phyloP scores from a whole-genome alignment of 306 rosid species.

The Quercus rubra region DNA sequence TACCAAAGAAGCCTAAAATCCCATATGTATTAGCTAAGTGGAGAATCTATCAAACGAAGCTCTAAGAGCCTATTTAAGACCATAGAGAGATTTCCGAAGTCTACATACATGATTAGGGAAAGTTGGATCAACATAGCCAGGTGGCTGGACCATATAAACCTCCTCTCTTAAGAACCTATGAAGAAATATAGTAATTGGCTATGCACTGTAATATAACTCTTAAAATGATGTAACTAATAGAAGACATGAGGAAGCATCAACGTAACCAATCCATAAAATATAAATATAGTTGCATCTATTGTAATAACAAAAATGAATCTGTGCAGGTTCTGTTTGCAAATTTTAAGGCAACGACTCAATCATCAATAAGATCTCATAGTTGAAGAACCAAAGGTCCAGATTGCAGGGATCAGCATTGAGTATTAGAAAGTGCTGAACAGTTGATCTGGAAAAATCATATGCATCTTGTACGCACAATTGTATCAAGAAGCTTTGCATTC shows the following conservation, averaged over 20 bases:
- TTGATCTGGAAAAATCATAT: conserved; percentile 54
- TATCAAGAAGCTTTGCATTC: conserved; percentile 73
- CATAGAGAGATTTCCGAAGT: too few relatives aligned
- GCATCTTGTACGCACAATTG: conserved; percentile 61
- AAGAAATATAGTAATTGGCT: too few relatives aligned
- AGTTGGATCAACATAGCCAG: too few relatives aligned
- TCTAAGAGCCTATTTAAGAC: too few relatives aligned
- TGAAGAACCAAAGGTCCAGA: conserved; percentile 97
- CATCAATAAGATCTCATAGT: conserved; percentile 80
- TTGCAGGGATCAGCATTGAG: conserved; percentile 85
- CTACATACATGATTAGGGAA: too few relatives aligned
- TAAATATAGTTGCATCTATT: conserved; percentile 54
- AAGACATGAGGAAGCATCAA: conserved; percentile 31
- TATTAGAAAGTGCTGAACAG: conserved; percentile 90
- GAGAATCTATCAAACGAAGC: too few relatives aligned
- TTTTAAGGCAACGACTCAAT: conserved; percentile 90
- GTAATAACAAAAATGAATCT: conserved; percentile 81
- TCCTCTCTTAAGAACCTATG: too few relatives aligned
- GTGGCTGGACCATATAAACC: too few relatives aligned
- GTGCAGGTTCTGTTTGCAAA: conserved; percentile 88
- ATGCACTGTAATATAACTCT: not conserved
- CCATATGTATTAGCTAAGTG: too few relatives aligned
- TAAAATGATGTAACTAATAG: conserved; percentile 15
- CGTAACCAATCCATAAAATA: conserved; percentile 47
- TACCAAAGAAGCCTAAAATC: too few relatives aligned